Percentiles rank a stretch among this genome's conserved stretches.
phyloP scores from a whole-genome alignment of 176 grass and related monocot genomes.

The Raddia guianensis region DNA sequence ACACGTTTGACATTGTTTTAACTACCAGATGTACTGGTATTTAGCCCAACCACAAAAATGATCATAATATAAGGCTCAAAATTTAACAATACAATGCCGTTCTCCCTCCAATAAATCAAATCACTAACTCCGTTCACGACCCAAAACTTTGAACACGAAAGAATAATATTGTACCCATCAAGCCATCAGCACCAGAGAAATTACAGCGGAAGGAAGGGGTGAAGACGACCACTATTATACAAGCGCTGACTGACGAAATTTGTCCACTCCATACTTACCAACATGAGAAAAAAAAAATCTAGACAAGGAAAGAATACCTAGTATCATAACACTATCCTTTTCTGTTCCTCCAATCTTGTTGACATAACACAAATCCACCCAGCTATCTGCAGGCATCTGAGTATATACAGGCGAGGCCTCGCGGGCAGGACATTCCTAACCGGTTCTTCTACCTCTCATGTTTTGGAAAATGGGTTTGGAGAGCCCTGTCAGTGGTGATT shows the following conservation, averaged over 20 bases:
- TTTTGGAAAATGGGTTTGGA: constrained; percentile 26
- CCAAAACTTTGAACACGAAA: constrained; percentile 36
- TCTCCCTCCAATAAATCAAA: constrained; percentile 33
- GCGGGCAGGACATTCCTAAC: constrained; percentile 36
- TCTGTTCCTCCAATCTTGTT: constrained; percentile 37
- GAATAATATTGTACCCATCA: constrained; percentile 47
- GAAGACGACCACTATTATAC: constrained; percentile 41
- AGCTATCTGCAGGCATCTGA: constrained; percentile 52
- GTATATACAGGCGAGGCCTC: constrained; percentile 60
- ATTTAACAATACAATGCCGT: not conserved
- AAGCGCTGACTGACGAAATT: constrained; percentile 15
- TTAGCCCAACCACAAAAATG: not conserved
- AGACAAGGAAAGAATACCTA: constrained; percentile 69
- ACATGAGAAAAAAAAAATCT: constrained; percentile 46
- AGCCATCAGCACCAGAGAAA: constrained; percentile 40
- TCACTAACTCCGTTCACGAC: constrained; percentile 20
- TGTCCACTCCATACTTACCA: constrained; percentile 38
- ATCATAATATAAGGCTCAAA: constrained; percentile 13
- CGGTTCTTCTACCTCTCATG: constrained; percentile 41
- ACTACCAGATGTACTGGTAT: not conserved
- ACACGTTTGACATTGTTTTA: not conserved
- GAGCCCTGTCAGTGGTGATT: constrained; percentile 27
- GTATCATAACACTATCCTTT: constrained; percentile 50
- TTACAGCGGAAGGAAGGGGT: constrained; percentile 39
- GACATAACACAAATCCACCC: constrained; percentile 35